A percentile compares a stretch with the other conserved stretches of the same genome.
Evolutionary conservation across 2,329 filamentous ascomycete species (phyloP).

Genomic region (Fusarium longipes): DNA sequence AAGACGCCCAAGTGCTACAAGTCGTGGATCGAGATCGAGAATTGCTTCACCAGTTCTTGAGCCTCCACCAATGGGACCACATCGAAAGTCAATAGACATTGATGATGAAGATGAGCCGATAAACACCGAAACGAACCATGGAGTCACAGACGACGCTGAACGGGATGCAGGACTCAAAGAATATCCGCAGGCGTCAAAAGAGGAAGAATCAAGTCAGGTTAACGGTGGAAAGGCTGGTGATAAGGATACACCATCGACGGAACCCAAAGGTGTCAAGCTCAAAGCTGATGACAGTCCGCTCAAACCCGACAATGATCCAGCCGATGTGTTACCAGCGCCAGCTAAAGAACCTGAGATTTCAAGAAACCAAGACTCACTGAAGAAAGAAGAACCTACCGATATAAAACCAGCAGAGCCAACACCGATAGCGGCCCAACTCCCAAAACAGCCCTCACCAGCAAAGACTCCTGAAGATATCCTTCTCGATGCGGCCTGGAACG

Average conservation of each 20-base stretch:
- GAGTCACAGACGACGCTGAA: not conserved
- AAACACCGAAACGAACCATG: not conserved
- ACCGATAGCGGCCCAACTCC: not conserved
- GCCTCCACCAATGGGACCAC: conserved; percentile 21
- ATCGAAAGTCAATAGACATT: conserved; percentile 4
- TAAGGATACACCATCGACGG: not conserved
- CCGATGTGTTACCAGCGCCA: not conserved
- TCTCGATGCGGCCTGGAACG: conserved; percentile 51
- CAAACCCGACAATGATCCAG: not conserved
- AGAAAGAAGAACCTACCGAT: not conserved
- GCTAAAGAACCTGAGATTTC: not conserved
- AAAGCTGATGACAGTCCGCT: conserved; percentile 6
- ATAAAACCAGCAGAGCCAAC: conserved; percentile 1
- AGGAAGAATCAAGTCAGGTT: not conserved
- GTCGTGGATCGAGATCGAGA: not conserved
- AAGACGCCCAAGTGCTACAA: not conserved
- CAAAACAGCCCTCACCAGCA: not conserved
- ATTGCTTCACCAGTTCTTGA: conserved; percentile 16
- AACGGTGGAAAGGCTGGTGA: not conserved
- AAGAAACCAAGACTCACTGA: not conserved
- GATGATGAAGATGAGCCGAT: not conserved
- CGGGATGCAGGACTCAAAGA: not conserved
- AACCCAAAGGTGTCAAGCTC: not conserved
- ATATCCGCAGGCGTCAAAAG: not conserved
- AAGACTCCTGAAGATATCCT: conserved; percentile 42